Evolutionary conservation across 331 rosid species (phyloP).

Genomic region (Rhamnella rubrinervis): DNA sequence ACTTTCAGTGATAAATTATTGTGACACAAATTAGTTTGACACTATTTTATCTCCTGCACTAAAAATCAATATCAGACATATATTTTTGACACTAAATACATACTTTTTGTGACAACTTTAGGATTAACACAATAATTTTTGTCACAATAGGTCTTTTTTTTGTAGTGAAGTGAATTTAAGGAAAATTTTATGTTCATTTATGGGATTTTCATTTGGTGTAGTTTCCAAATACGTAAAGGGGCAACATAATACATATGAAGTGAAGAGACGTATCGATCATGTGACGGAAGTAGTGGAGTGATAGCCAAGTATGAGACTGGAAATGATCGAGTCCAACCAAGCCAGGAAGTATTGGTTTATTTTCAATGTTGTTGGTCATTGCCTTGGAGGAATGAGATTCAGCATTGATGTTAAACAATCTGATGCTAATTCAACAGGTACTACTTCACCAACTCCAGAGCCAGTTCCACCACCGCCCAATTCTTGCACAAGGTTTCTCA

Average conservation of each 20-base stretch:
- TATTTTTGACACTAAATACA: no score
- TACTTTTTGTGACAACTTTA: no score
- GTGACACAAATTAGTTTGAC: no score
- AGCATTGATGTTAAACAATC: constrained; percentile 16
- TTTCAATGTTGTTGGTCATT: constrained; percentile 28
- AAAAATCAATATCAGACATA: no score
- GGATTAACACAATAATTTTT: no score
- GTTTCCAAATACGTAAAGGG: constrained; percentile 32
- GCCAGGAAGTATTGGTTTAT: constrained; percentile 36
- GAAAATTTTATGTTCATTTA: not conserved
- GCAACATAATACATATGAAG: constrained; percentile 29
- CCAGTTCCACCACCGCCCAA: constrained; percentile 11
- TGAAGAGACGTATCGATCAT: constrained; percentile 27
- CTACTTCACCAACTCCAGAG: constrained; percentile 13
- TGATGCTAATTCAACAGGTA: not conserved
- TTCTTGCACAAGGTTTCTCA: constrained; percentile 2
- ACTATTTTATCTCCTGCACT: no score
- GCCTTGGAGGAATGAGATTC: constrained; percentile 36
- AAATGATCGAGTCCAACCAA: constrained; percentile 24
- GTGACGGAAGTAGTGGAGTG: constrained; percentile 26
- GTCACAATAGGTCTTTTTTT: no score
- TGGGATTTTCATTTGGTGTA: not conserved
- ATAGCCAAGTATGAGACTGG: constrained; percentile 29
- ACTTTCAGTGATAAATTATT: no score
- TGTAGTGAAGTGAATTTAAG: no score